Evolutionary conservation across 1,284 basidiomycete genomes (phyloP).

Genomic region (Anthracocystis panici-leucophaei): DNA sequence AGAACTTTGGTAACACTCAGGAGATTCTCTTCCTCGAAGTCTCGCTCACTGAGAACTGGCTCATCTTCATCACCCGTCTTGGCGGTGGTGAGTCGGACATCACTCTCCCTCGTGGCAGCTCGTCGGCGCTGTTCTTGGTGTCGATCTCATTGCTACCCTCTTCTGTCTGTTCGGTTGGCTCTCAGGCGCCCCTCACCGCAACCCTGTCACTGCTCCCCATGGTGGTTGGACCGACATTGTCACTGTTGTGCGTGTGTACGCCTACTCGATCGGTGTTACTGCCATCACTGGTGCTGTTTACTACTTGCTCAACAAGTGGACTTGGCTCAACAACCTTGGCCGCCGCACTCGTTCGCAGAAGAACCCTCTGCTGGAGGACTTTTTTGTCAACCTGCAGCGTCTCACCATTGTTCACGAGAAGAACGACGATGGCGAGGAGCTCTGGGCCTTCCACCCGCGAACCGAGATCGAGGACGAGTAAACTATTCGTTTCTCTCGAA

Average conservation of each 20-base stretch:
- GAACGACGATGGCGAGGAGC: conserved; percentile 63
- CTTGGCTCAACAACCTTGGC: conserved; percentile 73
- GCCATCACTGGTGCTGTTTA: conserved; percentile 72
- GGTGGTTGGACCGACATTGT: conserved; percentile 73
- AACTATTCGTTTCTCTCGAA: conserved; percentile 3
- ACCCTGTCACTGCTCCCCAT: conserved; percentile 68
- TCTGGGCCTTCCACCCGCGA: conserved; percentile 68
- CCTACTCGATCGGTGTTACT: conserved; percentile 73
- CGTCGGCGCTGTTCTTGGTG: conserved; percentile 73
- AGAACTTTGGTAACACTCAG: conserved; percentile 74
- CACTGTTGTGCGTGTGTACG: conserved; percentile 74
- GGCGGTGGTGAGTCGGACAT: conserved; percentile 68
- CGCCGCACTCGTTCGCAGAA: conserved; percentile 71
- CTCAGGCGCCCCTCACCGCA: conserved; percentile 71
- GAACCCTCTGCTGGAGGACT: conserved; percentile 73
- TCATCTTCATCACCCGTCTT: conserved; percentile 73
- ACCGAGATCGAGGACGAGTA: conserved; percentile 69
- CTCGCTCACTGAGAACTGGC: conserved; percentile 75
- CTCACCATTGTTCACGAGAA: conserved; percentile 73
- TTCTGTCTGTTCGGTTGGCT: conserved; percentile 75
- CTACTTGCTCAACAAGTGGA: conserved; percentile 71
- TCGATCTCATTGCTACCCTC: conserved; percentile 74
- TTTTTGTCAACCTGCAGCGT: conserved; percentile 72
- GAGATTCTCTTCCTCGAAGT: conserved; percentile 75
- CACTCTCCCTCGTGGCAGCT: conserved; percentile 73